Conservation (phyloP, 441 rosid species). For the Brassica hybrid region DNA sequence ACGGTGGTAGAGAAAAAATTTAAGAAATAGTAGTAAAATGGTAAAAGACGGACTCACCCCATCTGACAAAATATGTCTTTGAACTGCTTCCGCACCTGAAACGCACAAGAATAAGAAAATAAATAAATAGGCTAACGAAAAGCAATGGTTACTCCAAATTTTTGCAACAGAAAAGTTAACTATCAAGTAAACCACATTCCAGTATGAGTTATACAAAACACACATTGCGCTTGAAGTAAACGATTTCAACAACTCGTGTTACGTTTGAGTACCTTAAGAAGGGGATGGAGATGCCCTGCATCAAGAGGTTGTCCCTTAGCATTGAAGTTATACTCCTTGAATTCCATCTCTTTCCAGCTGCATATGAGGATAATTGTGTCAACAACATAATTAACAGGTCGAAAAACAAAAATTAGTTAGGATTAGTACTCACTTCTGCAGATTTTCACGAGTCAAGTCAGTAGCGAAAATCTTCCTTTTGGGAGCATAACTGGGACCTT, state of each 20-base stretch:
- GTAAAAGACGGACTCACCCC: constrained; percentile 64
- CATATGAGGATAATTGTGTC: constrained; percentile 15
- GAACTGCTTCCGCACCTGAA: constrained; percentile 77
- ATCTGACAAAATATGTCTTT: too few relatives aligned
- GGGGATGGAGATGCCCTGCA: constrained; percentile 94
- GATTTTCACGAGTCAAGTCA: constrained; percentile 89
- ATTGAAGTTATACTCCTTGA: constrained; percentile 88
- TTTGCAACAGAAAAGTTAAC: background rate
- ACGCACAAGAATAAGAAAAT: background rate
- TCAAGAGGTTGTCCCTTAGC: constrained; percentile 90
- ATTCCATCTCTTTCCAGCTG: constrained; percentile 89
- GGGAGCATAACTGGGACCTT: constrained; percentile 91
- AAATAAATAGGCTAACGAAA: background rate
- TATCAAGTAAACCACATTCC: background rate
- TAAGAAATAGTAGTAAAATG: constrained; percentile 4
- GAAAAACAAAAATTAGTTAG: background rate
- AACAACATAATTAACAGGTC: constrained; percentile 4
- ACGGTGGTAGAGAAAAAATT: constrained; percentile 10
- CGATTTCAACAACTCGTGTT: constrained; percentile 1
- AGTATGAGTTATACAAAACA: background rate
- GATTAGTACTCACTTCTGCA: constrained; percentile 64
- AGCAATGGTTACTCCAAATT: background rate
- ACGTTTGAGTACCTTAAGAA: constrained; percentile 71
- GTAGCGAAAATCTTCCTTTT: constrained; percentile 77
- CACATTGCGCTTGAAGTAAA: constrained; percentile 9